phyloP scores from a whole-genome alignment of 441 rosid genomes.

The Mallotus repandus region DNA sequence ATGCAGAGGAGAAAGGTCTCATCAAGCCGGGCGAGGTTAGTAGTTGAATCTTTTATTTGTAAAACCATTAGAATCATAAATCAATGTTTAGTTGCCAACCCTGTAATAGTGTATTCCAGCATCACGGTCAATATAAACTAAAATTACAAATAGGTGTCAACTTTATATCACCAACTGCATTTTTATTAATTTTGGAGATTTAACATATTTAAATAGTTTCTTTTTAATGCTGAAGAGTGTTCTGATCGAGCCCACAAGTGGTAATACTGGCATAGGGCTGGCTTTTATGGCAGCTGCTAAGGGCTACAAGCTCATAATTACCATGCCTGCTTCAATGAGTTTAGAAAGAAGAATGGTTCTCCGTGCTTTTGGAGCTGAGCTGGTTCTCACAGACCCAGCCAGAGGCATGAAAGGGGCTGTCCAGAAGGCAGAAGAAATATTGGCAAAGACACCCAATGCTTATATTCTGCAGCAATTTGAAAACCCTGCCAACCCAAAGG shows the following conservation, averaged over 20 bases:
- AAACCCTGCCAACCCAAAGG: constrained; percentile 73
- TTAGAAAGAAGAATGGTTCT: constrained; percentile 64
- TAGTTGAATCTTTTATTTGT: constrained; percentile 16
- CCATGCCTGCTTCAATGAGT: constrained; percentile 70
- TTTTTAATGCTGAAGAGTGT: constrained; percentile 38
- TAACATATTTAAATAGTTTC: background rate
- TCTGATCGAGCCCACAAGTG: constrained; percentile 56
- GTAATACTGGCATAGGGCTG: constrained; percentile 65
- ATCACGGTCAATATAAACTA: background rate
- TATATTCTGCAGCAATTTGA: constrained; percentile 54
- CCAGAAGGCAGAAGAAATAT: constrained; percentile 57
- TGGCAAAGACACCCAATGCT: constrained; percentile 48
- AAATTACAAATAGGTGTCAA: background rate
- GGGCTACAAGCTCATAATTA: constrained; percentile 56
- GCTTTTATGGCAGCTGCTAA: constrained; percentile 70
- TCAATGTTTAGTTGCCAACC: background rate
- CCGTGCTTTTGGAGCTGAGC: constrained; percentile 62
- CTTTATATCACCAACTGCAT: background rate
- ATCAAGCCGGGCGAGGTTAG: constrained; percentile 53
- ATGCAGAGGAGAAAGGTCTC: constrained; percentile 64
- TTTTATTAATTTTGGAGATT: background rate
- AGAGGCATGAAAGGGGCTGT: constrained; percentile 55
- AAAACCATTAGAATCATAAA: background rate
- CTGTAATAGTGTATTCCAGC: background rate
- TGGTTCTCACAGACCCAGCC: constrained; percentile 59